phyloP scores from a whole-genome alignment of 2,329 filamentous ascomycete species.

The Paracoccidioides lutzii region DNA sequence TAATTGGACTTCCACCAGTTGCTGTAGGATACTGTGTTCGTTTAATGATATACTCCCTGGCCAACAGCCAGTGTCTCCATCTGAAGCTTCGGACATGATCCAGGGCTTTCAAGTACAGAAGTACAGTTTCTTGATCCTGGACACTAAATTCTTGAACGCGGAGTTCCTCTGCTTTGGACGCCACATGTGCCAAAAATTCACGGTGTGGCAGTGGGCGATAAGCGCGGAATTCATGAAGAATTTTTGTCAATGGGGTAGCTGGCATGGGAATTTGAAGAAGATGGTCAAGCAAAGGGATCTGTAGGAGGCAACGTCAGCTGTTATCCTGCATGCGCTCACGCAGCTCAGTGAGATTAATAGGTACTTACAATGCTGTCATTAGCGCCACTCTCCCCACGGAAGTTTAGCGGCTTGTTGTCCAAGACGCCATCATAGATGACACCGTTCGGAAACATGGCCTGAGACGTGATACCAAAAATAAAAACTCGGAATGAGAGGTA shows the following conservation, averaged over 20 bases:
- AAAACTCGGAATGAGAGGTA: conserved; percentile 91
- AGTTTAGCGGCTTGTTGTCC: conserved; percentile 56
- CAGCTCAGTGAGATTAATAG: background rate
- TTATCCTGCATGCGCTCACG: background rate
- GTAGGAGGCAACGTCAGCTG: background rate
- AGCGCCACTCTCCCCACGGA: conserved; percentile 84
- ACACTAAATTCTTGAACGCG: conserved; percentile 27
- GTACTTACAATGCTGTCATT: conserved; percentile 70
- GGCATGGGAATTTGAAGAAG: conserved; percentile 80
- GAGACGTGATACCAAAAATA: conserved; percentile 89
- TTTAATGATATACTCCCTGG: conserved; percentile 37
- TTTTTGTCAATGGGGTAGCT: conserved; percentile 72
- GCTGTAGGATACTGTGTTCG: conserved; percentile 35
- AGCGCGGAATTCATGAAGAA: conserved; percentile 74
- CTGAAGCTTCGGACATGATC: conserved; percentile 38
- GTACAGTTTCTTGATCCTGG: conserved; percentile 28
- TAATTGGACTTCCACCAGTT: conserved; percentile 37
- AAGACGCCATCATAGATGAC: conserved; percentile 80
- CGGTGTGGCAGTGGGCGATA: conserved; percentile 85
- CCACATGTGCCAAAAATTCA: conserved; percentile 65
- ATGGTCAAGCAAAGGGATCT: conserved; percentile 78
- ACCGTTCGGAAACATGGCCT: conserved; percentile 87
- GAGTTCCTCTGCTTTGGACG: conserved; percentile 37
- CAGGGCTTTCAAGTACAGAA: conserved; percentile 33
- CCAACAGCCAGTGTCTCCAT: conserved; percentile 39